Conservation (phyloP, 176 grass and related monocot species). For the Ananas comosus region DNA sequence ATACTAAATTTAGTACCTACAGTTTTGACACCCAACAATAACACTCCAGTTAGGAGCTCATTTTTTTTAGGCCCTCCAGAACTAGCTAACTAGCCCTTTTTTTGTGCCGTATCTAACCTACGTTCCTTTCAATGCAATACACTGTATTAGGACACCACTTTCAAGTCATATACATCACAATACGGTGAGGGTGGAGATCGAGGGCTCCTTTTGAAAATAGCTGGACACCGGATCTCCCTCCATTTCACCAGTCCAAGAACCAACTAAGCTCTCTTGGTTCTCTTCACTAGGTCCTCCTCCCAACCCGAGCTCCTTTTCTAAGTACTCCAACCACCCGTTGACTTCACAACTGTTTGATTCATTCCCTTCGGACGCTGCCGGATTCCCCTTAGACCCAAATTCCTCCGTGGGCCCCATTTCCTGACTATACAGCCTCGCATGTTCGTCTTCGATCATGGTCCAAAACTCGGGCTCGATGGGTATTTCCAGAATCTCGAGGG, state of each 20-base stretch:
- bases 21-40: background rate
- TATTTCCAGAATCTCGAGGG: conserved; percentile 10
- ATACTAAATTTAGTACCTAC: background rate
- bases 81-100: background rate
- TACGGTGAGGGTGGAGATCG: background rate
- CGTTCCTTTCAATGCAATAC: background rate
- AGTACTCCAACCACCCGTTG: conserved; percentile 18
- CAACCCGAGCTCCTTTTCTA: conserved; percentile 22
- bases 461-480: conserved; percentile 17
- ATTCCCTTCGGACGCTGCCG: background rate
- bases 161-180: background rate
- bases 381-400: background rate
- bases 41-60: background rate
- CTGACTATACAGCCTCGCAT: too few species aligned
- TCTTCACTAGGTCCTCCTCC: background rate
- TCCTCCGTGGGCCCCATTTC: background rate
- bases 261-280: background rate
- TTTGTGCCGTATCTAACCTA: background rate
- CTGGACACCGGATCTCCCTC: background rate
- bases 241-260: background rate
- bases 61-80: background rate
- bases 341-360: conserved; percentile 4
- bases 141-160: background rate
- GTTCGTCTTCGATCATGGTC: too few species aligned
- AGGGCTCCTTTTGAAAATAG: background rate